Evolutionary conservation across 768 basidiomycete species (phyloP).

Genomic region (Lactifluus subvellereus): DNA sequence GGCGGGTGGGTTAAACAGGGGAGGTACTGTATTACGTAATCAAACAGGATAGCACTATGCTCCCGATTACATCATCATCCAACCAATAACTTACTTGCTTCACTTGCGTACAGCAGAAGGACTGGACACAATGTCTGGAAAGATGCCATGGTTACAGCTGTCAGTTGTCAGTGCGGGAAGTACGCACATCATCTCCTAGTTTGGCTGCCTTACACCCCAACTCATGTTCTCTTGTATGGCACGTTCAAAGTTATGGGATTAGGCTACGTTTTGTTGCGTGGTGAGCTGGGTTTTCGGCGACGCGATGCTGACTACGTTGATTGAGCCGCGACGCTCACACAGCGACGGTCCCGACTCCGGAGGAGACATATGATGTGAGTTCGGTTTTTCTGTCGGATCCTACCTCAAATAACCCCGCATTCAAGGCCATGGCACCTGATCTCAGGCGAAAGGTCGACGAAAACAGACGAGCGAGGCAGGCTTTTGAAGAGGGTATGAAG

Average conservation of each 20-base stretch:
- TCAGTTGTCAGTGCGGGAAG: slow-evolving; percentile 29
- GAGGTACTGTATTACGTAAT: slow-evolving; percentile 1
- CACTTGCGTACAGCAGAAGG: background rate
- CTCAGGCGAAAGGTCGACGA: slow-evolving; percentile 35
- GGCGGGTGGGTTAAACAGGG: background rate
- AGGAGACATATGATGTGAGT: slow-evolving; percentile 34
- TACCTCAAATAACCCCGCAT: background rate
- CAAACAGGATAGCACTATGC: background rate
- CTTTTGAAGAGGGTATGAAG: slow-evolving; percentile 31
- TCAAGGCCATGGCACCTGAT: slow-evolving; percentile 35
- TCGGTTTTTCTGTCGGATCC: background rate
- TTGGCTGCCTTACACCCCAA: background rate
- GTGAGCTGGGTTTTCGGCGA: slow-evolving; percentile 21
- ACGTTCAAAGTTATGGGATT: slow-evolving; percentile 30
- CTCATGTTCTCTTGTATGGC: background rate
- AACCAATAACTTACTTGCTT: background rate
- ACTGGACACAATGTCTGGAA: slow-evolving; percentile 25
- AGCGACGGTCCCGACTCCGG: slow-evolving; percentile 33
- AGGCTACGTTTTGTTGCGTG: slow-evolving; percentile 31
- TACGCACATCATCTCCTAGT: slow-evolving; percentile 18
- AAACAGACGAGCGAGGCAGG: slow-evolving; percentile 32
- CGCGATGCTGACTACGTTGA: background rate
- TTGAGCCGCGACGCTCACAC: background rate
- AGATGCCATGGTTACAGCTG: slow-evolving; percentile 32
- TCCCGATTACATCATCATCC: background rate